Percentiles rank a stretch among this genome's conserved stretches.
Conservation (phyloP, 345 rosid species). For the Salix arbutifolia region DNA sequence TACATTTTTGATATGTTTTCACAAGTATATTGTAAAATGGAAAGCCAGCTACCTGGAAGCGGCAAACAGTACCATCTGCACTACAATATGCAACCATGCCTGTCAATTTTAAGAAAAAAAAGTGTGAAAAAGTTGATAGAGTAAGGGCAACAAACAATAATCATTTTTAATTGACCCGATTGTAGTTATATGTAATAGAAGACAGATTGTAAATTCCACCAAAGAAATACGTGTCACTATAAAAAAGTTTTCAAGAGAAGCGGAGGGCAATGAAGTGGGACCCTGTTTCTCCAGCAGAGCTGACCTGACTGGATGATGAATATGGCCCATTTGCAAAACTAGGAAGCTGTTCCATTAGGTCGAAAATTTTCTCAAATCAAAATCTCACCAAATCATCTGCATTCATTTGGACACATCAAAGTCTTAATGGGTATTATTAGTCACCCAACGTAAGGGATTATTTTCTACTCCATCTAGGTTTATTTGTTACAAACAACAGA, state of each 20-base stretch:
- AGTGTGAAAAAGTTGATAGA: background rate
- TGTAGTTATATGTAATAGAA: background rate
- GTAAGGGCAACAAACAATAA: background rate
- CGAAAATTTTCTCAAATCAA: background rate
- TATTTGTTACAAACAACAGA: background rate
- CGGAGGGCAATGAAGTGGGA: background rate
- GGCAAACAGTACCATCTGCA: slow-evolving; percentile 65
- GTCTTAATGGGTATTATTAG: background rate
- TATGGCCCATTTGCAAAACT: background rate
- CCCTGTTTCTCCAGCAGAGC: background rate
- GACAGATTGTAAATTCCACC: background rate
- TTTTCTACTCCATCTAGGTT: background rate
- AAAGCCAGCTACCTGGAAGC: slow-evolving; percentile 56
- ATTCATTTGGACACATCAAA: background rate
- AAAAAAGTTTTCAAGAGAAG: background rate
- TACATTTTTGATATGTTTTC: background rate
- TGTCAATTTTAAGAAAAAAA: slow-evolving; percentile 24
- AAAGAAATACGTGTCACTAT: background rate
- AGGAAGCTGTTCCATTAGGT: no score
- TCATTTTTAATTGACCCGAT: background rate
- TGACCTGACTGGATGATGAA: background rate
- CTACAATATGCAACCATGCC: slow-evolving; percentile 41
- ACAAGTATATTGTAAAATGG: background rate
- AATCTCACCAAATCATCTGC: background rate
- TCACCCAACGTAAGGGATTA: background rate